Base-by-base conservation (phyloP, 192 early-diverging fungal genomes). In the Umbelopsis sp. region DNA sequence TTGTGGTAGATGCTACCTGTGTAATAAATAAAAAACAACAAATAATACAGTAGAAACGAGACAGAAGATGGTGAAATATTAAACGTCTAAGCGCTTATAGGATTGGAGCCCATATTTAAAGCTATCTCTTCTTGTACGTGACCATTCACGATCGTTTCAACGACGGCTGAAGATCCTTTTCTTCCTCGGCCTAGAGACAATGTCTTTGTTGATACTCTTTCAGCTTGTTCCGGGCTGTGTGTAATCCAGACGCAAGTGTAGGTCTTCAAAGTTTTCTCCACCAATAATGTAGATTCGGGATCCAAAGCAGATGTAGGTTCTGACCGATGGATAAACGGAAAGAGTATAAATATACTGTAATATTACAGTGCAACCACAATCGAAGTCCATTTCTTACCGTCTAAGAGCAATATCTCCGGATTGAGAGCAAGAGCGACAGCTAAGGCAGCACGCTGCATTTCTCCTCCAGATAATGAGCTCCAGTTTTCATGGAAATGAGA, bases 251-350 rank as follows among this genome's bases (percentile, higher is more conserved):
- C 80, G 68, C 92, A 93, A 36, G 90, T 90, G 26, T 83, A 72
- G 9, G 76, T 65, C 24, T 83, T 68, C 45, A 97, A 75, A 0
- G 93, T 87, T 8, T 86, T 73, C 72, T 97, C 94, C 2, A 97
- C 95, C 31, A 90, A 74, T 29, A 77, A 69, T 38, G 85, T 85
- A 0, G 92, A 83, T 56, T 80, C 83, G 32, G 91, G 89, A 77
- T 97, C 95, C 45, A 97, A 70, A 2, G 95, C 94, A 17, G 89
- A 91, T 1, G 95, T 96, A 3, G 95, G 95, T 76, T 96, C 94
- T 90, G 65, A 1, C 38, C 44, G 34, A 34, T 32, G 22, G 51
- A 47, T 74, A 45, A 49, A 21, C 47, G n/a, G n/a, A 21, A 16
- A 49, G 20, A 10, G 11, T 12, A 47, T 47, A 20, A 47, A n/a